phyloP scores from a whole-genome alignment of 139 green algal species.

The Ulvella scutata region DNA sequence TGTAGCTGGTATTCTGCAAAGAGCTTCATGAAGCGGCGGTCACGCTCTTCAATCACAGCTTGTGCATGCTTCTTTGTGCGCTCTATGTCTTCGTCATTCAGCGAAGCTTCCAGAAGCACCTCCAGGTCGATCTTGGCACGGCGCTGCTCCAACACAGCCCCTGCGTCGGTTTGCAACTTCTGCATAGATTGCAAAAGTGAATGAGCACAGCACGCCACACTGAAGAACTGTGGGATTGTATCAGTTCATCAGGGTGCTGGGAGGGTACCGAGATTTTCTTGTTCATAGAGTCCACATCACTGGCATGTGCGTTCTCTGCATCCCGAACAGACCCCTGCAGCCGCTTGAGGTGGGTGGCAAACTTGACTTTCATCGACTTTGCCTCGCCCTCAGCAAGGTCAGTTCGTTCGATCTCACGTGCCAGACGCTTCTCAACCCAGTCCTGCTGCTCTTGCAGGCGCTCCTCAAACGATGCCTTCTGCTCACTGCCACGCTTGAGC shows the following conservation, averaged over 20 bases:
- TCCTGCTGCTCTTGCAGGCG: background rate
- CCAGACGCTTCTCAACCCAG: slow-evolving; percentile 1
- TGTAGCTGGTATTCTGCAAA: slow-evolving; percentile 1
- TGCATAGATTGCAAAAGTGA: no score
- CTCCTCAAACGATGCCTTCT: background rate
- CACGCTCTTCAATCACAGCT: background rate
- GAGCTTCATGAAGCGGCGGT: slow-evolving; percentile 4
- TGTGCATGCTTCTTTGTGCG: background rate
- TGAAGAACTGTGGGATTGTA: no score
- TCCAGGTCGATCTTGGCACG: background rate
- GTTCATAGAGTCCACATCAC: no score
- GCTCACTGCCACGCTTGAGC: background rate
- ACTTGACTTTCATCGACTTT: background rate
- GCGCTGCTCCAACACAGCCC: background rate
- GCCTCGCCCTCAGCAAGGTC: background rate
- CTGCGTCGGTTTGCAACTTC: background rate
- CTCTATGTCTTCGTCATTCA: background rate
- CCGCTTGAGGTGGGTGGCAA: background rate
- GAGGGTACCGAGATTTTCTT: no score
- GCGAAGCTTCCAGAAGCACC: background rate
- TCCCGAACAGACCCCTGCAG: background rate
- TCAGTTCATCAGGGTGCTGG: no score
- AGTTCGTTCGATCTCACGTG: background rate
- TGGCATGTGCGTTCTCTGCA: background rate
- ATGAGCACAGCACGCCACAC: no score